A percentile compares a stretch with the other conserved stretches of the same genome.
Conservation (phyloP, 2,329 filamentous ascomycete species). For the Allantophomopsis lycopodina region DNA sequence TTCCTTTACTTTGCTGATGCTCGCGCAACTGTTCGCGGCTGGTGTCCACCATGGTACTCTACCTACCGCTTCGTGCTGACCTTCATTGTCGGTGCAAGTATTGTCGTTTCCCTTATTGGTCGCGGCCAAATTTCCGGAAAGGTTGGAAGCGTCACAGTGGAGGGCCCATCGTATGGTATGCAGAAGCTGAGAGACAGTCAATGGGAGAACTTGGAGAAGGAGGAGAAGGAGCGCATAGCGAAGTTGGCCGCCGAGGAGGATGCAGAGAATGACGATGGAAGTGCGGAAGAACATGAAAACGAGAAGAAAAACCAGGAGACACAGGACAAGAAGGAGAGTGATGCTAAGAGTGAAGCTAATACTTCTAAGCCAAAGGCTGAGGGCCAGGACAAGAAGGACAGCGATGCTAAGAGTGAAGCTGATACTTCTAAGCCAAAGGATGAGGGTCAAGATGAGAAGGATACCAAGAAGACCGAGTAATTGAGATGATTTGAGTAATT, state of each 20-base stretch:
- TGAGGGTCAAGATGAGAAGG: too few species aligned
- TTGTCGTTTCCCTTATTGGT: slow-evolving; percentile 69
- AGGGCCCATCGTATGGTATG: slow-evolving; percentile 13
- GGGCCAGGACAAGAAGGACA: not conserved
- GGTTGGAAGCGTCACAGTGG: slow-evolving; percentile 7
- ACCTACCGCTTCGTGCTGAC: slow-evolving; percentile 89
- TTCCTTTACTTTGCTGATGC: slow-evolving; percentile 78
- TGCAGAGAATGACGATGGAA: slow-evolving; percentile 3
- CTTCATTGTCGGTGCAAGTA: slow-evolving; percentile 72
- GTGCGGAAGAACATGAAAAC: not conserved
- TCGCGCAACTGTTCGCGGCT: slow-evolving; percentile 57
- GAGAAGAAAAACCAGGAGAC: not conserved
- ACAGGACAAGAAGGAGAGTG: slow-evolving; percentile 14
- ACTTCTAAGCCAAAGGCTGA: too few species aligned
- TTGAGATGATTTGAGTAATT: too few species aligned
- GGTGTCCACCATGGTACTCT: slow-evolving; percentile 74
- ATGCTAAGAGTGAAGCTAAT: slow-evolving; percentile 1
- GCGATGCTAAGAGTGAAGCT: slow-evolving; percentile 3
- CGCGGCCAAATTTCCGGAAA: slow-evolving; percentile 45
- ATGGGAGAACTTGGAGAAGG: slow-evolving; percentile 14
- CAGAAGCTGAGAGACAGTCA: slow-evolving; percentile 14
- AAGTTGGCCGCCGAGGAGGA: slow-evolving; percentile 4
- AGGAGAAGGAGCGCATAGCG: slow-evolving; percentile 13
- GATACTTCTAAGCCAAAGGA: too few species aligned
- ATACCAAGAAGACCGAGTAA: too few species aligned